These are phyloP conservation scores for Malbranchea zuffiana DNA, from an alignment of 2,329 filamentous ascomycete genomes.

Conservation along the genomic window DNA sequence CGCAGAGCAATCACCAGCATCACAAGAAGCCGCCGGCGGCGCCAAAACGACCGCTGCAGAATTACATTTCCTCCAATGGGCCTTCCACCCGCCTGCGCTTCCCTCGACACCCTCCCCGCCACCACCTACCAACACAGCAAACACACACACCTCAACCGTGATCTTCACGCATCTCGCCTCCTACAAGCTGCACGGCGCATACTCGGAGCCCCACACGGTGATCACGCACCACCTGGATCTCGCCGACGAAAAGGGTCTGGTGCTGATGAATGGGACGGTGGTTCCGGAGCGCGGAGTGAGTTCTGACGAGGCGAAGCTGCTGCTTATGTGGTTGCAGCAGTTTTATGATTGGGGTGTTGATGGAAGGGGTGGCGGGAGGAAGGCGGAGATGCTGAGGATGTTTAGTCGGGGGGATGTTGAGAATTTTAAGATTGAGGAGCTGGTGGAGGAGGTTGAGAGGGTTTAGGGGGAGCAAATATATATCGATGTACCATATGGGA, in stretches of 20 bases:
- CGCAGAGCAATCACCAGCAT: conserved; percentile 20
- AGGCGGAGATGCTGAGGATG: conserved; percentile 63
- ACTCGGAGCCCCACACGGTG: conserved; percentile 82
- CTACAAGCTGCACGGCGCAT: conserved; percentile 84
- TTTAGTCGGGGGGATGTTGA: conserved; percentile 65
- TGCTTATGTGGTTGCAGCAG: conserved; percentile 85
- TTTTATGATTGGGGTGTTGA: conserved; percentile 65
- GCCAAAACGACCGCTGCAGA: conserved; percentile 59
- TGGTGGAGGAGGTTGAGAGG: conserved; percentile 84
- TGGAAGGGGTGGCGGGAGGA: conserved; percentile 44
- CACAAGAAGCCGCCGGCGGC: conserved; percentile 16
- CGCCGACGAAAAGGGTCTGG: conserved; percentile 59
- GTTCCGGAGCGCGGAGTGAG: conserved; percentile 64
- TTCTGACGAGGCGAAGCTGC: conserved; percentile 73
- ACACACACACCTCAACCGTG: conserved; percentile 56
- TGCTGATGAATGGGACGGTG: conserved; percentile 76
- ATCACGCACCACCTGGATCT: conserved; percentile 85
- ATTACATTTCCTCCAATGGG: conserved; percentile 95
- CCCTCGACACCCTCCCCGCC: conserved; percentile 16
- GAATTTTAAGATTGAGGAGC: conserved; percentile 68
- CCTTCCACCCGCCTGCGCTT: conserved; percentile 57
- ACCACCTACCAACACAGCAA: conserved; percentile 28
- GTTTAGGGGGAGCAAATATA: conserved; percentile 38
- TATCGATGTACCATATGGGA: conserved; percentile 5
- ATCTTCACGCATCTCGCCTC: conserved; percentile 91